These are phyloP conservation scores for Nissolia schottii DNA, from an alignment of 306 rosid genomes.

Conservation along the genomic window DNA sequence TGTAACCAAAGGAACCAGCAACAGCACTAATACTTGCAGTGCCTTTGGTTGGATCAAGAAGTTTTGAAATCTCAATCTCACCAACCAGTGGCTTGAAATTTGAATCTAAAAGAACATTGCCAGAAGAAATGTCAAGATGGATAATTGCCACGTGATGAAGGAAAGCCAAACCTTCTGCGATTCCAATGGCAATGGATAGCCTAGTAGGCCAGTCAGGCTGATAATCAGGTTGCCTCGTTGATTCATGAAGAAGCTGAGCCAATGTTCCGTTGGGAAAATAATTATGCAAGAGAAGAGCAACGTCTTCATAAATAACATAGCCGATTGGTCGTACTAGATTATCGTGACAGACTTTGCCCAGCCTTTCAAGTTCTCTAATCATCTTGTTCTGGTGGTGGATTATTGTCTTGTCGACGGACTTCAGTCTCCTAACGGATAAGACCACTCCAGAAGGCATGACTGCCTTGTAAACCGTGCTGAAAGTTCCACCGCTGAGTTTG, in stretches of 20 bases:
- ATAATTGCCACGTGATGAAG: constrained; percentile 92
- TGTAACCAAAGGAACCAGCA: constrained; percentile 98
- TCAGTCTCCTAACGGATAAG: constrained; percentile 80
- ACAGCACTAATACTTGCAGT: constrained; percentile 98
- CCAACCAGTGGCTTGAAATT: constrained; percentile 82
- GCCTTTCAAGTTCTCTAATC: constrained; percentile 96
- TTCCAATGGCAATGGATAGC: constrained; percentile 82
- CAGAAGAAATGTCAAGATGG: constrained; percentile 94
- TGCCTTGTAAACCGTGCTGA: constrained; percentile 92
- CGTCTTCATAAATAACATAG: constrained; percentile 90
- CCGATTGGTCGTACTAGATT: constrained; percentile 88
- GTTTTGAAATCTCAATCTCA: constrained; percentile 96
- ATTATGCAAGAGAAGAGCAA: constrained; percentile 89
- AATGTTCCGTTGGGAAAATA: constrained; percentile 80
- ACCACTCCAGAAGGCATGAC: constrained; percentile 93
- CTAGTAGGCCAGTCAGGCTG: constrained; percentile 93
- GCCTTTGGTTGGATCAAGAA: constrained; percentile 90
- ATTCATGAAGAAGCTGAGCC: constrained; percentile 87
- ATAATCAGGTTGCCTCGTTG: constrained; percentile 63
- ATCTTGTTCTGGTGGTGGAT: constrained; percentile 94
- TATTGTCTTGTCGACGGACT: constrained; percentile 93
- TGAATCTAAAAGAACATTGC: constrained; percentile 80
- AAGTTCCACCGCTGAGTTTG: constrained; percentile 84
- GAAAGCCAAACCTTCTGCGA: constrained; percentile 93
- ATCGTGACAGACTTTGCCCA: constrained; percentile 80